Percentiles rank a stretch among this genome's conserved stretches.
Evolutionary conservation across 1,284 basidiomycete genomes (phyloP).

Genomic region (Abortiporus biennis): DNA sequence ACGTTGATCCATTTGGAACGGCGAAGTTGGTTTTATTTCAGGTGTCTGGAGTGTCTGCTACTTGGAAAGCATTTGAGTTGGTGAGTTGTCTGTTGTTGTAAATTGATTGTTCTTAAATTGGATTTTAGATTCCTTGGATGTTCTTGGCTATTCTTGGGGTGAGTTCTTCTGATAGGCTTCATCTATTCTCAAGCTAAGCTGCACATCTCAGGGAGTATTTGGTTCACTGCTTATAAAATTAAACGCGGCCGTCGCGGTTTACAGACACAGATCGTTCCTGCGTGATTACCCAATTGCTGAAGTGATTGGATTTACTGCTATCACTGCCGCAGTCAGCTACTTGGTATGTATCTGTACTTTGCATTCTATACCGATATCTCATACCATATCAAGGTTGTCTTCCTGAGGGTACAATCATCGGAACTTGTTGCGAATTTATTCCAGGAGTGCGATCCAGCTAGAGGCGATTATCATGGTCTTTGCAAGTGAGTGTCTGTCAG

Average conservation of each 20-base stretch:
- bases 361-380: slow-evolving; percentile 36
- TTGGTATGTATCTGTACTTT: slow-evolving; percentile 32
- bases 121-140: slow-evolving; percentile 56
- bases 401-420: slow-evolving; percentile 56
- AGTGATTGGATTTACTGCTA: slow-evolving; percentile 52
- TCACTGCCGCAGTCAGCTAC: slow-evolving; percentile 66
- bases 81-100: slow-evolving; percentile 28
- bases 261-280: slow-evolving; percentile 50
- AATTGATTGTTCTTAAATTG: background rate
- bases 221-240: slow-evolving; percentile 60
- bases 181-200: background rate
- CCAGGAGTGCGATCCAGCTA: slow-evolving; percentile 62
- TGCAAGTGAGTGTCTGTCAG: slow-evolving; percentile 51
- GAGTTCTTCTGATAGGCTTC: slow-evolving; percentile 13
- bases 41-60: slow-evolving; percentile 53
- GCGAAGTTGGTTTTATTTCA: slow-evolving; percentile 68
- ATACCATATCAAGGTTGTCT: slow-evolving; percentile 19
- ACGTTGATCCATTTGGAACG: slow-evolving; percentile 69
- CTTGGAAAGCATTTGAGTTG: slow-evolving; percentile 68
- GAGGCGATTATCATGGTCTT: slow-evolving; percentile 63
- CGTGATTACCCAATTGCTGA: slow-evolving; percentile 59
- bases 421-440: slow-evolving; percentile 70
- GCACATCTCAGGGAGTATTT: slow-evolving; percentile 43
- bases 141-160: slow-evolving; percentile 56
- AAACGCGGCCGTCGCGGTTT: slow-evolving; percentile 59